Evolutionary conservation across 345 rosid species (phyloP).

Genomic region (Carallia brachiata): DNA sequence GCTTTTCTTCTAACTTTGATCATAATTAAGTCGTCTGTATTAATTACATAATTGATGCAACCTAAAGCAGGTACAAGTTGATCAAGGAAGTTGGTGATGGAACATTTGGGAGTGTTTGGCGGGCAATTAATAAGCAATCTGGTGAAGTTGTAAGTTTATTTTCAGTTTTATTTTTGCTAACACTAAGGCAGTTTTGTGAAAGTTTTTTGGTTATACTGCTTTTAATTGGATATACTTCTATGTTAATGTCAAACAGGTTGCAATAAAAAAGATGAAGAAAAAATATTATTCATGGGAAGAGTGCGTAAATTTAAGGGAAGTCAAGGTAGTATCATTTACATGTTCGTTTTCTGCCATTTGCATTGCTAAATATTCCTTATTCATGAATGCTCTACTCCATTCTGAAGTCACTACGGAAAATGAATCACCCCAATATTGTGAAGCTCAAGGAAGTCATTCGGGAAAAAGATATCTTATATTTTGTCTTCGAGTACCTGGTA

Average conservation of each 20-base stretch:
- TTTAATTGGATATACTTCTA: neutral
- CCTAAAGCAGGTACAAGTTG: constrained; percentile 16
- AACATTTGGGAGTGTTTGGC: constrained; percentile 87
- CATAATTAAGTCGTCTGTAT: neutral
- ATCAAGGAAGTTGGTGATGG: constrained; percentile 86
- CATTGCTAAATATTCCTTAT: no score
- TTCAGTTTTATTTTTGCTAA: constrained; percentile 2
- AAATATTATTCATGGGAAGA: constrained; percentile 87
- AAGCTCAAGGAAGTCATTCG: constrained; percentile 86
- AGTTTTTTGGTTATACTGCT: neutral
- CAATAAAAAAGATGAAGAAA: constrained; percentile 86
- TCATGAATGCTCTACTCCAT: no score
- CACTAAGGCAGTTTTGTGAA: neutral
- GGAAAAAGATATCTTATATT: constrained; percentile 70
- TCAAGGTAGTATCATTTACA: constrained; percentile 9
- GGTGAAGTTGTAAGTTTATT: constrained; percentile 70
- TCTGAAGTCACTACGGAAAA: constrained; percentile 64
- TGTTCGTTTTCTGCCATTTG: no score
- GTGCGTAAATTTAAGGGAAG: constrained; percentile 81
- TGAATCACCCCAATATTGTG: constrained; percentile 87
- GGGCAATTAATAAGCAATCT: constrained; percentile 63
- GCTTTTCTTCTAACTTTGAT: neutral
- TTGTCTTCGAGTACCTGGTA: constrained; percentile 90
- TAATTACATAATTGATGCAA: neutral
- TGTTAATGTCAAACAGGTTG: constrained; percentile 48